Conservation (phyloP, 495 filamentous ascomycete genomes). For the Parmelia sp. region DNA sequence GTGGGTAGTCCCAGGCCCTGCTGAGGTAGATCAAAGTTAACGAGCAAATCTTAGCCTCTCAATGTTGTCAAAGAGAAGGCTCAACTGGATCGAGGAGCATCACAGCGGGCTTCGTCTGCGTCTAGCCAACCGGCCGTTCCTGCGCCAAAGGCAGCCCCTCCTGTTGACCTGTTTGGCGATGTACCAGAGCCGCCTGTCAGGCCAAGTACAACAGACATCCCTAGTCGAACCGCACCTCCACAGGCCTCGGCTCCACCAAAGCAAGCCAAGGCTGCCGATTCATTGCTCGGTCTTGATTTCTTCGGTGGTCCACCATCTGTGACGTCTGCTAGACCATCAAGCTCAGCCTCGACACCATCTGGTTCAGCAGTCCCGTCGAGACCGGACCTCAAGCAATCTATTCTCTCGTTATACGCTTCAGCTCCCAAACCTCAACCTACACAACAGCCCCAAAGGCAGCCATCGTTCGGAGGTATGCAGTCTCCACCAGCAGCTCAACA, state of each 20-base stretch:
- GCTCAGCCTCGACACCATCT: constrained; percentile 56
- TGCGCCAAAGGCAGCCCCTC: constrained; percentile 37
- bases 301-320: constrained; percentile 64
- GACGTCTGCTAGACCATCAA: constrained; percentile 61
- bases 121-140: constrained; percentile 38
- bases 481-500: constrained; percentile 47
- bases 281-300: constrained; percentile 88
- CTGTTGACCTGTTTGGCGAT: constrained; percentile 57
- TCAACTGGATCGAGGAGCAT: constrained; percentile 57
- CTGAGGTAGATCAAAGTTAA: background rate
- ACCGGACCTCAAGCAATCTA: constrained; percentile 94
- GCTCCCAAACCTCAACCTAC: constrained; percentile 62
- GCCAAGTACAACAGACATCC: constrained; percentile 60
- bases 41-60: constrained; percentile 46
- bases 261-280: constrained; percentile 68
- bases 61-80: constrained; percentile 69
- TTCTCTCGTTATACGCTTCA: constrained; percentile 88
- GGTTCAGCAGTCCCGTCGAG: constrained; percentile 57
- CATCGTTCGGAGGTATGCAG: constrained; percentile 63
- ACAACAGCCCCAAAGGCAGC: constrained; percentile 50
- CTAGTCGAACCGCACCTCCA: constrained; percentile 51
- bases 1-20: constrained; percentile 34
- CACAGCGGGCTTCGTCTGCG: constrained; percentile 40
- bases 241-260: constrained; percentile 60
- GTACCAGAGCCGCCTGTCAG: constrained; percentile 54